Base-by-base conservation (phyloP, 75 land plant genomes). In the Gnetum montanum region DNA sequence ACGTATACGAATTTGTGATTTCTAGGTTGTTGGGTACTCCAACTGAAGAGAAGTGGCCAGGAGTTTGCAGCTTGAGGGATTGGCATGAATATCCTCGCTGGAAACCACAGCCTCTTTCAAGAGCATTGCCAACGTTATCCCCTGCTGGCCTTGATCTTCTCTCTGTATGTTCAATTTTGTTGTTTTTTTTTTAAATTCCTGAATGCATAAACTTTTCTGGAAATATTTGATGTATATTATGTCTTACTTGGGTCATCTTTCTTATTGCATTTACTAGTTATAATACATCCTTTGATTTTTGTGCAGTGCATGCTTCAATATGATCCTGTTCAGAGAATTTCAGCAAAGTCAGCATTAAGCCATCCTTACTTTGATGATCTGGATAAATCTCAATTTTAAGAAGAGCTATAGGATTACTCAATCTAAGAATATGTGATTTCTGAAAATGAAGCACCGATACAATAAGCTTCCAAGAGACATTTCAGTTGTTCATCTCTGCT, bases 71-170 rank as follows among this genome's bases (percentile, higher is more conserved):
- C 46, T 64, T 94, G 59, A 41, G 85, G 35, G 96, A 94, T 40
- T 94, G 98, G 98, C 98, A 89, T 78, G 88, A 73, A 24, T 94
- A 92, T 61, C 98, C 98, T 24, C 79, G 73, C 24, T 93, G 98
- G 98, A 75, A 83, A 59, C 73, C 91, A 11, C 84, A 83, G 34
- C 72, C 54, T 54, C 48, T 91, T 48, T 63, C 80, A 6, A 77
- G 79, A 38, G 82, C 75, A 34, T 91, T 91, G 33, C 97, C 97
- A 0, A 60, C 78, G 20, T 40, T 91, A 47, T 70, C 67, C 18
- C 77, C 81, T 15, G 74, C 69, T 24, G 85, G 85, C 2, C 49
- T 81, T 29, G 85, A 85, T 35, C 81, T 85, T 44, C 65, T 81
- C 11, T 55, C 67, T 15, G 81, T 84, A 72, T 70, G 60, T 68